These are phyloP conservation scores for Trichoderma afroharzianum DNA, from an alignment of 2,329 filamentous ascomycete genomes.

Conservation along the genomic window DNA sequence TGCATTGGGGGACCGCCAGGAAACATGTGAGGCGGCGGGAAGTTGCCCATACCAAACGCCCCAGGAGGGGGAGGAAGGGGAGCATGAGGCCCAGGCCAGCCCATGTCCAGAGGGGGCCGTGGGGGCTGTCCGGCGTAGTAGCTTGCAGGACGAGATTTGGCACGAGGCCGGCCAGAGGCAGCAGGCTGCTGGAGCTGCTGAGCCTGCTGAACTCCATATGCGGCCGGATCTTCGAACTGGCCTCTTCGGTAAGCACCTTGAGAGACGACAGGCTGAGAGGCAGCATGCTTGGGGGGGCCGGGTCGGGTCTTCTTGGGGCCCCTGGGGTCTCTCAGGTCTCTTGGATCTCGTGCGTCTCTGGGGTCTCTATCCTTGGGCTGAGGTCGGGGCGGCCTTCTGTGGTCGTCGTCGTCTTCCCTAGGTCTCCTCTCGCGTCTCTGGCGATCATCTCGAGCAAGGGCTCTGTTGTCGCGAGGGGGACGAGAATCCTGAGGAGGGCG, in stretches of 20 bases:
- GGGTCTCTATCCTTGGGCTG: constrained; percentile 22
- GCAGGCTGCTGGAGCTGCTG: constrained; percentile 35
- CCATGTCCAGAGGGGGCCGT: constrained; percentile 26
- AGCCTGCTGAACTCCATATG: constrained; percentile 34
- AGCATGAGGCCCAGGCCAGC: constrained; percentile 29
- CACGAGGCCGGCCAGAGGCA: constrained; percentile 30
- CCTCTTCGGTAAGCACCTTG: constrained; percentile 30
- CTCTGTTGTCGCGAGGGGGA: constrained; percentile 3
- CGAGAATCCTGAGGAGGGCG: constrained; percentile 10
- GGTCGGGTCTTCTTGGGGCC: constrained; percentile 29
- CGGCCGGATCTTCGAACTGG: constrained; percentile 34
- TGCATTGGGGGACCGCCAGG: constrained; percentile 20
- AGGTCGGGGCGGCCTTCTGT: constrained; percentile 14
- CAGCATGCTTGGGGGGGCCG: constrained; percentile 30
- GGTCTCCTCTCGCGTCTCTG: constrained; percentile 25
- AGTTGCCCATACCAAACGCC: constrained; percentile 28
- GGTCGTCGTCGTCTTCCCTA: constrained; percentile 24
- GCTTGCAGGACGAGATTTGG: constrained; percentile 34
- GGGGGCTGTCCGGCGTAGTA: constrained; percentile 33
- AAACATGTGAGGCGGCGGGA: constrained; percentile 28
- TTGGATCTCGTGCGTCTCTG: neutral
- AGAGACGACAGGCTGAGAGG: constrained; percentile 32
- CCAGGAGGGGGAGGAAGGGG: constrained; percentile 24
- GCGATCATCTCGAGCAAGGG: constrained; percentile 25
- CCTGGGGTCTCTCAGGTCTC: constrained; percentile 25